phyloP scores from a whole-genome alignment of 1,284 basidiomycete genomes.

The Inonotus hispidus region DNA sequence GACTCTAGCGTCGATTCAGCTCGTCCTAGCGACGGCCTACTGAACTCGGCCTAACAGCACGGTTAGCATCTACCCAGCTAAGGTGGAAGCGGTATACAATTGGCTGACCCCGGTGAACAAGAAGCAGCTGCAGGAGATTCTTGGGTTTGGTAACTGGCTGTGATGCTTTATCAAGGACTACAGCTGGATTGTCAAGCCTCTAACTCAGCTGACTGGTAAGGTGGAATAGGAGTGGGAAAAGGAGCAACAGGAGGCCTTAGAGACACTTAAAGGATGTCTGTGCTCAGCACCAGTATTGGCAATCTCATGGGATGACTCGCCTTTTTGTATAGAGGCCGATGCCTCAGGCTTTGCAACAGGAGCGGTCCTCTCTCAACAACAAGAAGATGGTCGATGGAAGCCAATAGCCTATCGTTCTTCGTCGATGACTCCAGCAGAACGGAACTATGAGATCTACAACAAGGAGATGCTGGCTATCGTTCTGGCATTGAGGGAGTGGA shows the following conservation, averaged over 20 bases:
- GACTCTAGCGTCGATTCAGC: too few relatives aligned
- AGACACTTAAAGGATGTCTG: neutral
- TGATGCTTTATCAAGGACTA: neutral
- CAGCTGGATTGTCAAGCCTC: neutral
- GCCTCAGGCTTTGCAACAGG: slow-evolving; percentile 7
- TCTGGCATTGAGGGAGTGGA: slow-evolving; percentile 30
- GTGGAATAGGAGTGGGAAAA: neutral
- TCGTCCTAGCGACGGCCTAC: too few relatives aligned
- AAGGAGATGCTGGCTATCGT: slow-evolving; percentile 41
- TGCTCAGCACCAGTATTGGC: neutral
- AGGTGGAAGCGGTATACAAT: neutral
- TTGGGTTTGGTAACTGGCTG: neutral
- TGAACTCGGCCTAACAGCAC: too few relatives aligned
- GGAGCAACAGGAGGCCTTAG: neutral
- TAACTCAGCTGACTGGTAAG: neutral
- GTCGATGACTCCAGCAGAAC: slow-evolving; percentile 25
- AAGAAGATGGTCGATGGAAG: slow-evolving; percentile 24
- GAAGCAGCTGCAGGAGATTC: neutral
- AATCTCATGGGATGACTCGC: neutral
- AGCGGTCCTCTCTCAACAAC: neutral
- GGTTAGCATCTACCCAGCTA: neutral
- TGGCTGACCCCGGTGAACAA: neutral
- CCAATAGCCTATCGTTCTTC: slow-evolving; percentile 29
- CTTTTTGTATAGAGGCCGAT: neutral
- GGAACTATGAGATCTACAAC: slow-evolving; percentile 45